Conservation (phyloP, 2,329 filamentous ascomycete genomes). For the Colletotrichum limetticola region DNA sequence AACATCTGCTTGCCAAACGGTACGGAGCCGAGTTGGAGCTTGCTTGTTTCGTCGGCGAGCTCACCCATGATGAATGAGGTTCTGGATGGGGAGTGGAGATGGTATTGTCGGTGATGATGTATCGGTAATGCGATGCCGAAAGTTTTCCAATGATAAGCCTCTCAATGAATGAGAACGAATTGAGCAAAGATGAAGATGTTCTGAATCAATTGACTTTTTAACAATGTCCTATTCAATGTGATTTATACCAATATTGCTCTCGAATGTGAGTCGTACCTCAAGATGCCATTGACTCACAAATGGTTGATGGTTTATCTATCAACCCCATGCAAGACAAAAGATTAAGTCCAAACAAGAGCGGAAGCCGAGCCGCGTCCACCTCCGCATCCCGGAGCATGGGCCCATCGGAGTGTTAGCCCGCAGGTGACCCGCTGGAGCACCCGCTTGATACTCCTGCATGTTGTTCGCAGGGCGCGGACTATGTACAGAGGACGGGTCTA, state of each 20-base stretch:
- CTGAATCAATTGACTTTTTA: too few species aligned
- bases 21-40: background rate
- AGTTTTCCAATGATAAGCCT: background rate
- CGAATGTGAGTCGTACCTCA: background rate
- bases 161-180: background rate
- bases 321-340: background rate
- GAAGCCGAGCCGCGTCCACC: background rate
- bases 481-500: background rate
- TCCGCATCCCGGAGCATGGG: background rate
- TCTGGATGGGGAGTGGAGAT: background rate
- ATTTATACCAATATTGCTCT: background rate
- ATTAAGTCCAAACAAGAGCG: background rate
- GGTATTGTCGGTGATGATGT: background rate
- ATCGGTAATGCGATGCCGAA: background rate
- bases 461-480: background rate
- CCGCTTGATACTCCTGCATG: background rate
- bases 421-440: background rate
- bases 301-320: background rate
- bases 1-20: conserved; percentile 55
- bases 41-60: background rate
- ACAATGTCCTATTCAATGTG: too few species aligned
- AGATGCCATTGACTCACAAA: background rate
- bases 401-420: background rate
- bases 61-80: conserved; percentile 14
- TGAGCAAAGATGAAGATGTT: background rate